phyloP scores from a whole-genome alignment of 176 grass and related monocot species.

The Miscanthus lutarioriparius region DNA sequence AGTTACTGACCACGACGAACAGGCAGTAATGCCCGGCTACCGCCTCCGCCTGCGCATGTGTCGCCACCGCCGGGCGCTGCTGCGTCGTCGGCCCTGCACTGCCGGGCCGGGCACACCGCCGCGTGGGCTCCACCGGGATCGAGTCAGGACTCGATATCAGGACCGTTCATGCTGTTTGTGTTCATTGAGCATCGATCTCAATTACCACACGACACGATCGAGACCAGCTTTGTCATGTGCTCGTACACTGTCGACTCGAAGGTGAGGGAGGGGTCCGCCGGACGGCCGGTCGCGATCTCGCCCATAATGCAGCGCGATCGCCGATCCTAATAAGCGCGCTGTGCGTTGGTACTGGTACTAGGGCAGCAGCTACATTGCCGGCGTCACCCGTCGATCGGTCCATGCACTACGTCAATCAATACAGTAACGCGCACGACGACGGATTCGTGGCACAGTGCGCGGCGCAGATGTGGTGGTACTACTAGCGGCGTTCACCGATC shows the following conservation, averaged over 20 bases:
- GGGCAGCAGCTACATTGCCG: background rate
- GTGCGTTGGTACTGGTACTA: background rate
- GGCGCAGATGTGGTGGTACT: too few species aligned
- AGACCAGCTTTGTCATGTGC: background rate
- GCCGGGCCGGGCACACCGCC: background rate
- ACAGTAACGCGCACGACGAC: background rate
- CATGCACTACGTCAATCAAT: background rate
- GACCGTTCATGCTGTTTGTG: too few species aligned
- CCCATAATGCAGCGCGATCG: constrained; percentile 17
- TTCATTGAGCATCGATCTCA: too few species aligned
- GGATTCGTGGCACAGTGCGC: background rate
- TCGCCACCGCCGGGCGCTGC: background rate
- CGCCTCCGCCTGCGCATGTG: background rate
- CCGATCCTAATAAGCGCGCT: background rate
- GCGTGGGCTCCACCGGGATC: background rate
- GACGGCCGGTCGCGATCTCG: constrained; percentile 3
- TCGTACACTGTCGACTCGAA: background rate
- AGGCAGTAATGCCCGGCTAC: background rate
- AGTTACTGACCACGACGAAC: background rate
- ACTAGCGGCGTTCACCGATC: too few species aligned
- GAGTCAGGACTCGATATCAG: background rate
- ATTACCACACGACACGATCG: too few species aligned
- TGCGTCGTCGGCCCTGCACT: background rate
- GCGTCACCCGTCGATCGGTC: background rate
- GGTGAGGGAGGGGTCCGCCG: background rate